These are phyloP conservation scores for Pichia pseudocactophila DNA, from an alignment of 805 yeast genomes.

Conservation along the genomic window DNA sequence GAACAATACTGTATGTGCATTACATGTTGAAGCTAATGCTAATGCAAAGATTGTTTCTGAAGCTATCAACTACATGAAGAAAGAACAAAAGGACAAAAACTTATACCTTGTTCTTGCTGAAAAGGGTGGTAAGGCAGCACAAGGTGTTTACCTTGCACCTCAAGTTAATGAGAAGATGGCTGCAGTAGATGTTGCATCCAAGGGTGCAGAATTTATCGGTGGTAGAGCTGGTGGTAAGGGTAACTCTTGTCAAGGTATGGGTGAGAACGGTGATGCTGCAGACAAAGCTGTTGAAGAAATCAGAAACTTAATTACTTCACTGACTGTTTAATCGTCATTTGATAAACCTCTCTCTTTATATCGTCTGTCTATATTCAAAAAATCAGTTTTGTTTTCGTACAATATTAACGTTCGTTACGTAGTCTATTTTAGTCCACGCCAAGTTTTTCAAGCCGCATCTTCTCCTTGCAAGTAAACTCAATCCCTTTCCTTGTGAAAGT, in stretches of 20 bases:
- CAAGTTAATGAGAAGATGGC: conserved; percentile 56
- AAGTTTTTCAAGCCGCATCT: too few relatives aligned
- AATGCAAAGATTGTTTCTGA: conserved; percentile 94
- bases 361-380: not conserved
- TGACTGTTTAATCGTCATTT: conserved; percentile 20
- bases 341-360: not conserved
- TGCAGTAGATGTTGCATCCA: conserved; percentile 65
- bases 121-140: conserved; percentile 64
- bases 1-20: conserved; percentile 51
- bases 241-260: conserved; percentile 93
- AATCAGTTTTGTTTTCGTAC: not conserved
- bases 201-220: conserved; percentile 70
- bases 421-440: not conserved
- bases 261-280: conserved; percentile 66
- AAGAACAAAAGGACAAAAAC: conserved; percentile 63
- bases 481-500: not conserved
- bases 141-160: conserved; percentile 83
- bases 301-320: conserved; percentile 53
- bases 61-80: conserved; percentile 76
- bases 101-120: conserved; percentile 72
- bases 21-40: conserved; percentile 59
- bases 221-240: conserved; percentile 99
- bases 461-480: too few relatives aligned
- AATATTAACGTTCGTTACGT: too few relatives aligned
- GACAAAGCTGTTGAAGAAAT: conserved; percentile 68